Evolutionary conservation across 495 filamentous ascomycete species (phyloP).

Genomic region (Cryomyces minteri): DNA sequence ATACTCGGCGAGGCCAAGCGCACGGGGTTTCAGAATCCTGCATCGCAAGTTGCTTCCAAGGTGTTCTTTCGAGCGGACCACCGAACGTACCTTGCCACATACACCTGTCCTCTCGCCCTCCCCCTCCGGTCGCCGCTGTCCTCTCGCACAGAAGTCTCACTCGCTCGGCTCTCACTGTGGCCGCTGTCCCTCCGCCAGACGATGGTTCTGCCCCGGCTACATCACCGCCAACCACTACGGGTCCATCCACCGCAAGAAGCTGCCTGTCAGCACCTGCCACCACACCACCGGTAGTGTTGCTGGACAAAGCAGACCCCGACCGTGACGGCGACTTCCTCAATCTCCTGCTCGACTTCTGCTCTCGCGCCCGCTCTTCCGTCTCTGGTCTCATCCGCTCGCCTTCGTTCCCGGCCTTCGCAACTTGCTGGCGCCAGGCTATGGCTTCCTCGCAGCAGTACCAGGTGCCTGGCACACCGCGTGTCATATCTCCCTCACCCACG

Average conservation of each 20-base stretch:
- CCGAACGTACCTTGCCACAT: no score
- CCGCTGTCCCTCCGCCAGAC: constrained; percentile 5
- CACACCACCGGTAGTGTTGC: background rate
- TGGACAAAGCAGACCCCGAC: background rate
- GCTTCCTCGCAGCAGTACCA: constrained; percentile 15
- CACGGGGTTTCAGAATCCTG: no score
- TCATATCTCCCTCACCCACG: constrained; percentile 26
- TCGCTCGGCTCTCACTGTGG: background rate
- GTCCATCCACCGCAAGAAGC: constrained; percentile 1
- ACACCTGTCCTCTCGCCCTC: no score
- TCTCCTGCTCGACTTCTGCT: constrained; percentile 6
- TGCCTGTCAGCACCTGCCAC: background rate
- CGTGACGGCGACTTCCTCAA: background rate
- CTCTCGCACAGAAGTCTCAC: no score
- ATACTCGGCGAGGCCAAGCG: no score
- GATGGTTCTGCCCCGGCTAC: constrained; percentile 7
- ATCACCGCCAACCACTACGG: background rate
- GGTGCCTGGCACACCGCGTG: constrained; percentile 22
- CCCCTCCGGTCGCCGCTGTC: no score
- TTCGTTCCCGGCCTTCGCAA: constrained; percentile 8
- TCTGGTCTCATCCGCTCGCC: constrained; percentile 11
- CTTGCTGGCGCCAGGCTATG: constrained; percentile 14
- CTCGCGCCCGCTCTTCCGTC: constrained; percentile 5
- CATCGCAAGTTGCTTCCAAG: no score
- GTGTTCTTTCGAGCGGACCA: no score